These are phyloP conservation scores for Cladophialophora yegresii DNA, from an alignment of 2,329 filamentous ascomycete species.

Conservation along the genomic window DNA sequence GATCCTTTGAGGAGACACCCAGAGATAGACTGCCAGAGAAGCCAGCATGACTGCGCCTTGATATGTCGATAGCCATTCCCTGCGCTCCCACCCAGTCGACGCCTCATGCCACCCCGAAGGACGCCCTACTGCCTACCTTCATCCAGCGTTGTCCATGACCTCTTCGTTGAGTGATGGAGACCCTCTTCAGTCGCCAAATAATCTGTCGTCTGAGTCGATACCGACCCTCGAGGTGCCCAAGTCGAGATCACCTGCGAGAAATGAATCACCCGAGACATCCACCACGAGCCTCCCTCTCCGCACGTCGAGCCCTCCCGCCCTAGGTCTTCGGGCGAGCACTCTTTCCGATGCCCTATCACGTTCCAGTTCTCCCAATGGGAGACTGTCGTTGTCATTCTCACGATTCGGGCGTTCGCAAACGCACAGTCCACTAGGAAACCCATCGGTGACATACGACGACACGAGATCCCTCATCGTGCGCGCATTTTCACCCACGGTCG, in stretches of 20 bases:
- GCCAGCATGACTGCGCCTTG: conserved; percentile 3
- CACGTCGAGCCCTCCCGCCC: conserved; percentile 64
- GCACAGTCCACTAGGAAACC: conserved; percentile 54
- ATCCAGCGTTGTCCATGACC: conserved; percentile 36
- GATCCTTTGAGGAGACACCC: background rate
- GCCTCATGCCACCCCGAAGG: conserved; percentile 27
- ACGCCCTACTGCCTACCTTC: conserved; percentile 10
- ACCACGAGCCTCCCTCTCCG: conserved; percentile 59
- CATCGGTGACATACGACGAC: conserved; percentile 57
- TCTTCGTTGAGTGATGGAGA: conserved; percentile 36
- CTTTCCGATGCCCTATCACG: conserved; percentile 69
- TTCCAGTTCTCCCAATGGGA: conserved; percentile 66
- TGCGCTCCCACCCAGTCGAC: background rate
- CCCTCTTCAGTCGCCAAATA: conserved; percentile 29
- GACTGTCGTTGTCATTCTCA: conserved; percentile 58
- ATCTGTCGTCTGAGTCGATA: conserved; percentile 47
- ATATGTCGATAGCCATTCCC: conserved; percentile 17
- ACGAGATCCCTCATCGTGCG: conserved; percentile 69
- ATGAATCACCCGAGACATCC: conserved; percentile 56
- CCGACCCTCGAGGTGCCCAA: conserved; percentile 63
- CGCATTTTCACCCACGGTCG: conserved; percentile 86
- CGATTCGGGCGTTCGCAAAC: conserved; percentile 52
- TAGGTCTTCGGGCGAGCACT: conserved; percentile 57
- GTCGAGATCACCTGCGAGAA: conserved; percentile 55
- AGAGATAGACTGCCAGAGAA: background rate